Percentiles rank a stretch among this genome's conserved stretches.
Conservation (phyloP, 768 basidiomycete genomes). For the Mycena indigotica region DNA sequence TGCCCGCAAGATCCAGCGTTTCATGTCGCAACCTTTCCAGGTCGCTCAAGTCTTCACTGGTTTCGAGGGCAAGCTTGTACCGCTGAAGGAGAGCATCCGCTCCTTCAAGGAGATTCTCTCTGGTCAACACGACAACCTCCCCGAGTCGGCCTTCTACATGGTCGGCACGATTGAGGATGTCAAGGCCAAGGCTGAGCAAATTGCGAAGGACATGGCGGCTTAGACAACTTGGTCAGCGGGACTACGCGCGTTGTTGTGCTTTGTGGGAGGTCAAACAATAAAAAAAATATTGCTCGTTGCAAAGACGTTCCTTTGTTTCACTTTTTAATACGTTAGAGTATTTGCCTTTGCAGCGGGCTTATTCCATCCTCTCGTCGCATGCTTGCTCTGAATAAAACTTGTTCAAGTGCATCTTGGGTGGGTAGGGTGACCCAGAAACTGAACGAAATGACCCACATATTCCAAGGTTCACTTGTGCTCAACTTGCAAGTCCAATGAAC, state of each 20-base stretch:
- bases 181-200: conserved; percentile 95
- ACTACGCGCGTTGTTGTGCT: neutral
- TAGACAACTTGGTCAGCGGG: conserved; percentile 33
- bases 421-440: too few relatives aligned
- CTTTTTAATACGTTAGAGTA: conserved; percentile 9
- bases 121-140: conserved; percentile 84
- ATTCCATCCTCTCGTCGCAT: neutral
- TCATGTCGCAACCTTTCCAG: conserved; percentile 99
- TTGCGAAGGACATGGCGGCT: conserved; percentile 88
- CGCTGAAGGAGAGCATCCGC: conserved; percentile 93
- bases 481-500: too few relatives aligned
- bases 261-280: neutral
- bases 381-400: neutral
- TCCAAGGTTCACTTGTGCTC: too few relatives aligned
- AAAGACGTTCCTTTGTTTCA: conserved; percentile 9
- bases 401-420: too few relatives aligned
- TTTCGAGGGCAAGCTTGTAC: conserved; percentile 96
- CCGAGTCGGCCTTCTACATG: conserved; percentile 99
- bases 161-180: conserved; percentile 96
- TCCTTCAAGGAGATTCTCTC: conserved; percentile 98
- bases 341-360: neutral
- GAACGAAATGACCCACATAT: too few relatives aligned
- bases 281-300: neutral
- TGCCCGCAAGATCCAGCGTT: conserved; percentile 97
- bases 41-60: conserved; percentile 99